Percentiles rank a stretch among this genome's conserved stretches.
These are phyloP conservation scores for Xylaria palmicola DNA, from an alignment of 495 filamentous ascomycete species.

Conservation along the genomic window DNA sequence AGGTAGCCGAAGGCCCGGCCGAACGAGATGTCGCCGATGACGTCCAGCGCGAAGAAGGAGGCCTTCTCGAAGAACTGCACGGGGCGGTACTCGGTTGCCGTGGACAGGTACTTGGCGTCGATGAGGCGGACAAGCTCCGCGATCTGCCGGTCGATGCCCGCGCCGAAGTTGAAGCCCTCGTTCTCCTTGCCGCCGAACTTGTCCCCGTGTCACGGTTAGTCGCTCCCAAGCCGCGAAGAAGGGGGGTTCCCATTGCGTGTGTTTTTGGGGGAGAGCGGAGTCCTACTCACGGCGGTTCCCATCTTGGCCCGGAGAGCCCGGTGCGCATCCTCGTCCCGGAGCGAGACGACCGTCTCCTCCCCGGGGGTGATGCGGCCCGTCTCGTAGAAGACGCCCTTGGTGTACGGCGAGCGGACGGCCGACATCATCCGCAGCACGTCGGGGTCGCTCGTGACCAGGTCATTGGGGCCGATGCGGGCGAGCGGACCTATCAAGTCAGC, in stretches of 20 bases:
- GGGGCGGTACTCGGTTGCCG: constrained; percentile 28
- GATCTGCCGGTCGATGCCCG: constrained; percentile 41
- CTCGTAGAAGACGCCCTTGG: constrained; percentile 29
- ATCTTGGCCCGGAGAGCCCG: constrained; percentile 33
- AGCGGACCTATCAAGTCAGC: constrained; percentile 32
- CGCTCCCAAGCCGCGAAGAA: no score
- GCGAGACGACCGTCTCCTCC: constrained; percentile 29
- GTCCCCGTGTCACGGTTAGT: no score
- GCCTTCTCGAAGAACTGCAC: constrained; percentile 45
- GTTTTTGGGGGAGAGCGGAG: neutral
- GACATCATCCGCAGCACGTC: constrained; percentile 32
- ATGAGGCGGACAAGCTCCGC: constrained; percentile 42
- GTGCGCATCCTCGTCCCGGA: constrained; percentile 34
- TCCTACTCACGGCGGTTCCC: constrained; percentile 32
- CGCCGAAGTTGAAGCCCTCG: constrained; percentile 22
- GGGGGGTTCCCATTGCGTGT: neutral
- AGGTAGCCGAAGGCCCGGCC: constrained; percentile 40
- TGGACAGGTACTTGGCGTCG: constrained; percentile 43
- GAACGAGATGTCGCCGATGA: constrained; percentile 39
- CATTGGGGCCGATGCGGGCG: constrained; percentile 44
- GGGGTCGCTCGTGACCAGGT: constrained; percentile 41
- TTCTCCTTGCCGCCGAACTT: constrained; percentile 13
- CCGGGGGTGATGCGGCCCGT: constrained; percentile 26
- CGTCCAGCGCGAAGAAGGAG: constrained; percentile 42
- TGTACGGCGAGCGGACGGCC: constrained; percentile 33